These are phyloP conservation scores for Neurospora sp. DNA, from an alignment of 495 filamentous ascomycete genomes.

Conservation along the genomic window DNA sequence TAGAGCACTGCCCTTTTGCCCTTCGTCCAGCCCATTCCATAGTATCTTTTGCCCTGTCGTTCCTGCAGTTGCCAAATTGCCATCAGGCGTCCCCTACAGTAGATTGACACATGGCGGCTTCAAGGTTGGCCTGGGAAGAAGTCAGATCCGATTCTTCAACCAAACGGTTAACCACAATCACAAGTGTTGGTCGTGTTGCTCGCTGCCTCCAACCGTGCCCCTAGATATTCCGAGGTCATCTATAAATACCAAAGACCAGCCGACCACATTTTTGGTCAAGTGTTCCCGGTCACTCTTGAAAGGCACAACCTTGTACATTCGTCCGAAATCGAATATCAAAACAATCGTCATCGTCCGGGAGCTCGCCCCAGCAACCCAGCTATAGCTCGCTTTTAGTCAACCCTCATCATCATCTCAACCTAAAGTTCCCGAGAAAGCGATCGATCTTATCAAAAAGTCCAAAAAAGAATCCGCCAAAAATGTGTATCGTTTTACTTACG, in stretches of 20 bases:
- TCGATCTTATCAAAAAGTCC: neutral
- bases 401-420: neutral
- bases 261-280: neutral
- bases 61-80: neutral
- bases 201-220: neutral
- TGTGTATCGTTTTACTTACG: constrained; percentile 90
- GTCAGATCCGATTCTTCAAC: neutral
- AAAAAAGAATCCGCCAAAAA: constrained; percentile 25
- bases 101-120: neutral
- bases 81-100: neutral
- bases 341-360: neutral
- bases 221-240: neutral
- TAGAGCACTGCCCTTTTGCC: neutral
- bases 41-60: neutral
- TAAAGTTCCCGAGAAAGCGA: neutral
- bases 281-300: neutral
- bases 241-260: neutral
- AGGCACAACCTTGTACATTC: neutral
- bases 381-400: neutral
- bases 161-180: neutral
- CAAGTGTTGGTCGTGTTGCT: neutral
- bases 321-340: neutral
- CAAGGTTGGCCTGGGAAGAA: neutral
- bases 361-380: neutral
- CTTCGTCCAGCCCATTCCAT: neutral